Base-by-base conservation (phyloP, 495 filamentous ascomycete genomes). In the Aspergillus egyptiacus region DNA sequence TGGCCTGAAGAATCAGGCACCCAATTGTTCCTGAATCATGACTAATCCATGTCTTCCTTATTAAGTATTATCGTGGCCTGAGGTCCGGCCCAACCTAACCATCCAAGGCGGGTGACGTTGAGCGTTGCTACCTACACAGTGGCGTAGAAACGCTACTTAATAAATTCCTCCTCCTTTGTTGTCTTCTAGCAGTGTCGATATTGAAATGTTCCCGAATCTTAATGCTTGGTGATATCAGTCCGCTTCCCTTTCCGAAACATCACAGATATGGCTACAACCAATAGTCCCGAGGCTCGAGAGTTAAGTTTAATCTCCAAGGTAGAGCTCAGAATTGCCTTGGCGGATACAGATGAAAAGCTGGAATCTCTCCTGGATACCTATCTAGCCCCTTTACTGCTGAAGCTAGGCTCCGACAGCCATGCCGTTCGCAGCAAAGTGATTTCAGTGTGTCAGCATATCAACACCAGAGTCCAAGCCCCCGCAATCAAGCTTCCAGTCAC, bases 301-400 rank as follows among this genome's bases (percentile, higher is more conserved):
- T 78, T 96, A 52, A 82, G 79, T 50, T 81, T 96, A 44, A 76
- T 96, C 51, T 87, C 86, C 56, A 95, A 94, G 59, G 86, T 96
- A 39, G 89, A 96, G 64, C 84, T 95, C 60, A 80, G 83, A 35
- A 89, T 98, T 48, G 86, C 93, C n/a, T 74, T 87, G 42, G 82
- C 86, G 13, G 83, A 89, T 49, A 79, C 86, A n/a, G 91, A 94
- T 53, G 71, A 75, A 48, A 91, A 89, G 65, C 76, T 98, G 5
- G 80, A 89, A 58, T 63, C 80, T 20, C 73, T 90, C 5, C 75
- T 98, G 20, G 79, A 83, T 50, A 82, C 77, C 9, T 95, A 91
- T 54, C 69, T 97, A n/a, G 66, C 86, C 2, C 83, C 91, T 1
- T 60, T 97, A 27, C 71, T 98, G 17, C 72, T 95, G 44, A 96